These are phyloP conservation scores for Aspergillus sparsus DNA, from an alignment of 495 filamentous ascomycete species.

Conservation along the genomic window DNA sequence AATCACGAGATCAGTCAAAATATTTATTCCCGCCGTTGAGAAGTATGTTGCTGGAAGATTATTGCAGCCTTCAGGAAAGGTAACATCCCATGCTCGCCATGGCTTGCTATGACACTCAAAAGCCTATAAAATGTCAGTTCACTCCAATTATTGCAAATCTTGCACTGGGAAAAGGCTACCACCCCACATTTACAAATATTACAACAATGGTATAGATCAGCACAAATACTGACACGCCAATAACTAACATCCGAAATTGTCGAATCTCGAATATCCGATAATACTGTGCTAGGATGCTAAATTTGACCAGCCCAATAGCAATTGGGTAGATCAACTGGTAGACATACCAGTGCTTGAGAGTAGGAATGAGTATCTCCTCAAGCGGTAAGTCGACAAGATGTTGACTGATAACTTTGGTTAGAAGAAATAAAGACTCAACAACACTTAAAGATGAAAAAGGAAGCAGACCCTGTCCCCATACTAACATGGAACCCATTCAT, in stretches of 20 bases:
- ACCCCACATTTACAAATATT: slow-evolving; percentile 22
- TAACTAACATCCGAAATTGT: slow-evolving; percentile 14
- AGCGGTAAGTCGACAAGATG: slow-evolving; percentile 15
- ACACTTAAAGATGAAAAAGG: neutral
- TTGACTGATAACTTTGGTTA: slow-evolving; percentile 4
- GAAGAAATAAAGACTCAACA: neutral
- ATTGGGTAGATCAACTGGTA: slow-evolving; percentile 25
- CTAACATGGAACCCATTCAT: slow-evolving; percentile 25
- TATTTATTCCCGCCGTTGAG: slow-evolving; percentile 27
- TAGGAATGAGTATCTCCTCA: slow-evolving; percentile 18
- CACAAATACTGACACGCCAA: slow-evolving; percentile 16
- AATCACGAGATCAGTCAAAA: slow-evolving; percentile 36
- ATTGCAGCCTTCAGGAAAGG: slow-evolving; percentile 22
- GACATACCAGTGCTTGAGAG: slow-evolving; percentile 26
- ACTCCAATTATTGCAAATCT: neutral
- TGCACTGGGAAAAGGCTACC: neutral
- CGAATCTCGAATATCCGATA: slow-evolving; percentile 22
- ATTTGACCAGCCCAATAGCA: slow-evolving; percentile 22
- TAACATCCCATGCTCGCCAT: slow-evolving; percentile 26
- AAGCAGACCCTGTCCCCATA: slow-evolving; percentile 19
- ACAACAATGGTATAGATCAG: slow-evolving; percentile 20
- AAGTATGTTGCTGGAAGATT: slow-evolving; percentile 20
- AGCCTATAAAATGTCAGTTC: slow-evolving; percentile 13
- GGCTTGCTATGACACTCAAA: slow-evolving; percentile 27
- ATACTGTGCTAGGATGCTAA: slow-evolving; percentile 20